These are phyloP conservation scores for Cyclotella atomus DNA, from an alignment of 108 stramenopile genomes.

Conservation along the genomic window DNA sequence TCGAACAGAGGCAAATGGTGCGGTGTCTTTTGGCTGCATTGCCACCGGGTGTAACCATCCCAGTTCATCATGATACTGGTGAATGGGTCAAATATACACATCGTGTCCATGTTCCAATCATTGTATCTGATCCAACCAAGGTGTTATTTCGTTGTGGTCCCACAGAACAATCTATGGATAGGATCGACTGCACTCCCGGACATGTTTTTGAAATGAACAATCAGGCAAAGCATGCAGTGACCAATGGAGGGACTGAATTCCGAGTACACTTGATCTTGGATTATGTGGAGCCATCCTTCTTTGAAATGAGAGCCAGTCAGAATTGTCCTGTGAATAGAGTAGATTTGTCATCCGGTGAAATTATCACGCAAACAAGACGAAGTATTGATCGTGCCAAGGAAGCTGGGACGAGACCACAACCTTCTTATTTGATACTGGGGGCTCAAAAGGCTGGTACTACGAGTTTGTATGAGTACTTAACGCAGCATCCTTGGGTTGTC, in stretches of 20 bases:
- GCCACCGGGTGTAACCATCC: conserved; percentile 95
- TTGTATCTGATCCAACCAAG: conserved; percentile 71
- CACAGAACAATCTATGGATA: conserved; percentile 61
- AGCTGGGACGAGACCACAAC: conserved; percentile 60
- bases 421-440: conserved; percentile 86
- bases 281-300: conserved; percentile 78
- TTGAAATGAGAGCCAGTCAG: conserved; percentile 12
- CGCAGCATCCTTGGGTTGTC: conserved; percentile 90
- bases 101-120: conserved; percentile 93
- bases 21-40: conserved; percentile 92
- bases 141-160: conserved; percentile 92
- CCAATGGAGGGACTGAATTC: conserved; percentile 68
- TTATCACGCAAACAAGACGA: conserved; percentile 90
- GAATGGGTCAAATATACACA: conserved; percentile 96
- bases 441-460: conserved; percentile 98
- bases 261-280: conserved; percentile 97
- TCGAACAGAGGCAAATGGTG: conserved; percentile 63
- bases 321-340: conserved; percentile 48
- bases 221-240: conserved; percentile 95
- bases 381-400: conserved; percentile 83
- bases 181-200: conserved; percentile 85
- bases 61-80: conserved; percentile 97
- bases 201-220: conserved; percentile 99
- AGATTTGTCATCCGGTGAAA: conserved; percentile 75
- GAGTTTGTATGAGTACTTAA: conserved; percentile 91